A percentile compares a stretch with the other conserved stretches of the same genome.
phyloP scores from a whole-genome alignment of 1,139 yeast genomes.

The Tardiomyces digboiensis region DNA sequence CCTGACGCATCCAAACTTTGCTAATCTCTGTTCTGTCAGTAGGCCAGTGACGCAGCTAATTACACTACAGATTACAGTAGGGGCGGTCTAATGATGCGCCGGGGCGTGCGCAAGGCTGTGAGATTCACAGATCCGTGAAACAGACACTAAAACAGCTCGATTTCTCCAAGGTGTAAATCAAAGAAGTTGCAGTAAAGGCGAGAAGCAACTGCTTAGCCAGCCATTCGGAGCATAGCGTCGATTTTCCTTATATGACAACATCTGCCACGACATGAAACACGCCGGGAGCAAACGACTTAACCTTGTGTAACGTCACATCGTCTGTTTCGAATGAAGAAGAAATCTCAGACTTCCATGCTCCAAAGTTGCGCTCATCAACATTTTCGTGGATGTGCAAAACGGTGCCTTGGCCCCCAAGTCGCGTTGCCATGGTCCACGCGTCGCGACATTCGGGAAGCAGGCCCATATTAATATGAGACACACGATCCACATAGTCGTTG shows the following conservation, averaged over 20 bases:
- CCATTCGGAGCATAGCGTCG: no score
- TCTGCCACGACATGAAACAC: conserved; percentile 74
- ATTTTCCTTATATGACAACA: conserved; percentile 11
- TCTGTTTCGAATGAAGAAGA: conserved; percentile 9
- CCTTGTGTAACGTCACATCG: conserved; percentile 39
- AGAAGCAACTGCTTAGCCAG: no score
- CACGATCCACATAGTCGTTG: conserved; percentile 12
- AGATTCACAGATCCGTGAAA: no score
- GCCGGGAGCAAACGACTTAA: conserved; percentile 84
- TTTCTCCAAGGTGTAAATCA: no score
- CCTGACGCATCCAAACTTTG: no score
- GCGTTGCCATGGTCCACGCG: conserved; percentile 45
- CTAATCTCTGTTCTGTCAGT: no score
- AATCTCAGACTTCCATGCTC: conserved; percentile 22
- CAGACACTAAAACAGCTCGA: no score
- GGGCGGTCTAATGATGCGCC: no score
- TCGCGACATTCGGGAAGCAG: conserved; percentile 58
- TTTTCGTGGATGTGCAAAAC: conserved; percentile 71
- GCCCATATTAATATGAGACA: conserved; percentile 70
- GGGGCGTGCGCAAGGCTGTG: no score
- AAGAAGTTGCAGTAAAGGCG: no score
- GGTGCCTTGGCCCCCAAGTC: conserved; percentile 16
- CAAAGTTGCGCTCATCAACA: conserved; percentile 39
- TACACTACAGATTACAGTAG: no score
- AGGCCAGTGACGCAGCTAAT: no score